Percentiles rank a stretch among this genome's conserved stretches.
Evolutionary conservation across 768 basidiomycete species (phyloP).

Genomic region (Mycena olivaceomarginata): DNA sequence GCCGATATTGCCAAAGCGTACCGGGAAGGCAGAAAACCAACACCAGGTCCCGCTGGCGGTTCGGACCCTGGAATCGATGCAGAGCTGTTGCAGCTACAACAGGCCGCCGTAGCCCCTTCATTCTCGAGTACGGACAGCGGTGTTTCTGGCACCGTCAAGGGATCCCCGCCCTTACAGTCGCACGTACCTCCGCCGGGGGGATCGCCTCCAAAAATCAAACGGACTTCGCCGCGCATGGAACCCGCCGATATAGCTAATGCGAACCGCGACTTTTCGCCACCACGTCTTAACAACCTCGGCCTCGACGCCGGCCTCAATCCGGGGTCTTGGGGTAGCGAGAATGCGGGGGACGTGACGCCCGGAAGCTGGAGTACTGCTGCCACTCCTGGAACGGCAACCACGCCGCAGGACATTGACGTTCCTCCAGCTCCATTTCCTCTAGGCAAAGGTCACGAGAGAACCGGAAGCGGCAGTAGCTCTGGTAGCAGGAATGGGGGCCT

Average conservation of each 20-base stretch:
- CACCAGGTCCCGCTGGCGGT: constrained; percentile 85
- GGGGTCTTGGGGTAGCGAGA: constrained; percentile 43
- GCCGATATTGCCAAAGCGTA: constrained; percentile 95
- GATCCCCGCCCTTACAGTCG: constrained; percentile 50
- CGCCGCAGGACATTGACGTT: constrained; percentile 45
- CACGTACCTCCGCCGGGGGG: constrained; percentile 46
- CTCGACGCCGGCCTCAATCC: constrained; percentile 44
- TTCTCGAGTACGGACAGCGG: constrained; percentile 35
- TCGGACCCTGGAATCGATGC: constrained; percentile 55
- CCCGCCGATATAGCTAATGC: constrained; percentile 44
- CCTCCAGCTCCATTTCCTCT: constrained; percentile 44
- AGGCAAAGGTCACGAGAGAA: constrained; percentile 49
- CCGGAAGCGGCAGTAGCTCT: constrained; percentile 54
- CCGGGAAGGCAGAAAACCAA: constrained; percentile 92
- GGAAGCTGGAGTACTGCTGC: constrained; percentile 62
- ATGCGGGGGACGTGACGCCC: constrained; percentile 70
- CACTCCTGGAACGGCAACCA: constrained; percentile 34
- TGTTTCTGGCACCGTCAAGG: constrained; percentile 36
- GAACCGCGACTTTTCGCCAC: constrained; percentile 45
- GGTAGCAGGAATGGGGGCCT: constrained; percentile 45
- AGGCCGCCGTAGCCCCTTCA: constrained; percentile 23
- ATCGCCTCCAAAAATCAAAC: constrained; percentile 50
- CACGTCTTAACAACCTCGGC: constrained; percentile 38
- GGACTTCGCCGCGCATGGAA: constrained; percentile 52
- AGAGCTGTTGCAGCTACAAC: constrained; percentile 41